These are phyloP conservation scores for Vitis hybrid DNA, from an alignment of 177 flowering plant species.

Conservation along the genomic window DNA sequence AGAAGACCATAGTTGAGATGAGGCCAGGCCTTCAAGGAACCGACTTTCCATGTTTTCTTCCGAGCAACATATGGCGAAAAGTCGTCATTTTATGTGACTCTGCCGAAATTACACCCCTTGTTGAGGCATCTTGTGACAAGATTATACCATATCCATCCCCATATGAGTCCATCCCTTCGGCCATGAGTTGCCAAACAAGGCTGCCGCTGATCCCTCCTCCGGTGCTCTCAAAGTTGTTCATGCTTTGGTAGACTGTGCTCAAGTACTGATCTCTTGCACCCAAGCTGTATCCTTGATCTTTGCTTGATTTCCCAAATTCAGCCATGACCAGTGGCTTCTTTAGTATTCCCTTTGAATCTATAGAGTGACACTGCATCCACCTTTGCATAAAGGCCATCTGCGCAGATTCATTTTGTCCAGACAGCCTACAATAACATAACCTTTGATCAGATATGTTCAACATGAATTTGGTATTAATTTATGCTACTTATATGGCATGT, in stretches of 20 bases:
- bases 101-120: too few relatives aligned
- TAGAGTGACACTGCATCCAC: constrained; percentile 17
- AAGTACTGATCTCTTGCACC: constrained; percentile 6
- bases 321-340: constrained; percentile 17
- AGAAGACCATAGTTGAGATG: too few relatives aligned
- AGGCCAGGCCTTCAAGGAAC: too few relatives aligned
- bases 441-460: too few relatives aligned
- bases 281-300: not conserved
- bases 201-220: constrained; percentile 17
- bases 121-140: too few relatives aligned
- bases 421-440: too few relatives aligned
- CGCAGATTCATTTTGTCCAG: too few relatives aligned
- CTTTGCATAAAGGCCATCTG: not conserved
- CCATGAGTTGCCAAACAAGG: constrained; percentile 24
- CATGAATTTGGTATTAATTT: too few relatives aligned
- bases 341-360: constrained; percentile 6
- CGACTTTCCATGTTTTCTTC: too few relatives aligned
- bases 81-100: too few relatives aligned
- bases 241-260: not conserved
- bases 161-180: constrained; percentile 18
- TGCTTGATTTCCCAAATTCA: constrained; percentile 21
- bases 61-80: too few relatives aligned
- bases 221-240: constrained; percentile 2
- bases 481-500: too few relatives aligned
- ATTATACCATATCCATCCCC: constrained; percentile 15